These are phyloP conservation scores for Saccharomyces eubayanus DNA, from an alignment of 805 yeast species.

Conservation along the genomic window DNA sequence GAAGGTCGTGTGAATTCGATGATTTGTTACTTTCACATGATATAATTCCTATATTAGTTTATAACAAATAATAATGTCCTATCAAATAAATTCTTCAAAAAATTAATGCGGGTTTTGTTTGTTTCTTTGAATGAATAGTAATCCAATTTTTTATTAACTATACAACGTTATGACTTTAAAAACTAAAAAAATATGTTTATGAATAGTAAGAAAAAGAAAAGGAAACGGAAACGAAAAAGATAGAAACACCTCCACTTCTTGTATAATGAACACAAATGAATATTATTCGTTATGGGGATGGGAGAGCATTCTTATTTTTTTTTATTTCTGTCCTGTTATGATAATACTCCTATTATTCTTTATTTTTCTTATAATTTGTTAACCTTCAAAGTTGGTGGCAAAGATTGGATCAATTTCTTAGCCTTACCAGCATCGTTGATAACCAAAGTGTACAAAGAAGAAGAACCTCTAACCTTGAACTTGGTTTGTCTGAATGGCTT, in stretches of 20 bases:
- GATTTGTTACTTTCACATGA: not conserved
- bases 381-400: slow-evolving; percentile 87
- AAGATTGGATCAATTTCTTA: slow-evolving; percentile 92
- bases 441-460: slow-evolving; percentile 87
- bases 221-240: not conserved
- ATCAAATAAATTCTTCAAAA: not conserved
- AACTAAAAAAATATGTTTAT: not conserved
- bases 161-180: not conserved
- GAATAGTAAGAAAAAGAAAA: not conserved
- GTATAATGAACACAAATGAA: not conserved
- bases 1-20: not conserved
- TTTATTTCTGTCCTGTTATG: not conserved
- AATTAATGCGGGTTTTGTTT: not conserved
- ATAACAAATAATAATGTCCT: not conserved
- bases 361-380: slow-evolving; percentile 35
- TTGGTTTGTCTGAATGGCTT: slow-evolving; percentile 88
- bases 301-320: not conserved
- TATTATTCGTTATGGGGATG: not conserved
- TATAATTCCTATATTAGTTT: not conserved
- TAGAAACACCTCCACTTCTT: not conserved
- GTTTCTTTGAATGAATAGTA: not conserved
- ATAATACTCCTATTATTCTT: not conserved
- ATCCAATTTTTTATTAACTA: not conserved
- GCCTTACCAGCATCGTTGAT: slow-evolving; percentile 96
- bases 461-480: slow-evolving; percentile 97